These are phyloP conservation scores for Coemansia sp. DNA, from an alignment of 192 early-diverging fungal genomes.

Conservation along the genomic window DNA sequence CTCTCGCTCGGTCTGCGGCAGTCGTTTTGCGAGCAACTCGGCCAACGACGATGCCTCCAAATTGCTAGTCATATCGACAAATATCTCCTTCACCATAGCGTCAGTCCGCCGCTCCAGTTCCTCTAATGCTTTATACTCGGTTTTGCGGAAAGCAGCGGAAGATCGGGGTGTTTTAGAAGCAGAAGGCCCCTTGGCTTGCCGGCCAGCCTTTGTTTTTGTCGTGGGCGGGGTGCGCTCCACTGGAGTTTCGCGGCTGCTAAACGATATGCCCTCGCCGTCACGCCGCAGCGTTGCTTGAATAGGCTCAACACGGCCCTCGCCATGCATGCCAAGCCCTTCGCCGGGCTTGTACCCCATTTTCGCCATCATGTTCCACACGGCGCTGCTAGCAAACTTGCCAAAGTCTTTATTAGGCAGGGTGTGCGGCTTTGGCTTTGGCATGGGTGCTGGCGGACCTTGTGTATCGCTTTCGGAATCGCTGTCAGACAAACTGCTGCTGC, in stretches of 20 bases:
- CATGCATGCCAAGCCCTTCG: slow-evolving; percentile 83
- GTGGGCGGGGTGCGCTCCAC: neutral
- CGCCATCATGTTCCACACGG: slow-evolving; percentile 77
- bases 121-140: slow-evolving; percentile 37
- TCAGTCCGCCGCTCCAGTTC: slow-evolving; percentile 39
- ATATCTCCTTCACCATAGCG: slow-evolving; percentile 26
- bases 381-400: slow-evolving; percentile 76
- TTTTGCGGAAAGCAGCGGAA: slow-evolving; percentile 1
- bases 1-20: slow-evolving; percentile 27
- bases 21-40: slow-evolving; percentile 30
- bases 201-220: neutral
- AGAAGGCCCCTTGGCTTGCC: neutral
- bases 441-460: neutral
- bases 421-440: neutral
- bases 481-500: neutral
- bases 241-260: slow-evolving; percentile 72
- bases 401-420: slow-evolving; percentile 61
- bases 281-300: slow-evolving; percentile 87
- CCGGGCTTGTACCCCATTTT: slow-evolving; percentile 91
- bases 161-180: neutral
- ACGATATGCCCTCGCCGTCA: slow-evolving; percentile 77
- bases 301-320: slow-evolving; percentile 85
- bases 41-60: slow-evolving; percentile 28
- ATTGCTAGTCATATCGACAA: slow-evolving; percentile 50
- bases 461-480: neutral